These are phyloP conservation scores for Dendrocalamus latiflorus DNA, from an alignment of 202 grass and related monocot genomes.

Conservation along the genomic window DNA sequence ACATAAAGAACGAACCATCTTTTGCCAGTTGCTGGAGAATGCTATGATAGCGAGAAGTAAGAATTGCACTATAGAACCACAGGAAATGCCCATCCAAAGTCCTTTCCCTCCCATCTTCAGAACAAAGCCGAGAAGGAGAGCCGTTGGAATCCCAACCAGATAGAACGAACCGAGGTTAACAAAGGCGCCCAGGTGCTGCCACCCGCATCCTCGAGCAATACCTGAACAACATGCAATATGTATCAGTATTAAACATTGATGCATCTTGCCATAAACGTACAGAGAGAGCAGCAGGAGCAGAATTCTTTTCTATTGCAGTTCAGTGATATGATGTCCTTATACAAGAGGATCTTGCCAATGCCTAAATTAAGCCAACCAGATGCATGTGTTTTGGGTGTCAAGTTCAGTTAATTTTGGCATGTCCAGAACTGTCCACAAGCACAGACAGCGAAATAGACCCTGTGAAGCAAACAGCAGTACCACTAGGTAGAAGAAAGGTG, in stretches of 20 bases:
- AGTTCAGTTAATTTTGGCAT: not conserved
- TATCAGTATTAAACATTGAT: not conserved
- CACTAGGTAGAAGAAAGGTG: constrained; percentile 22
- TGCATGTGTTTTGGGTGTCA: not conserved
- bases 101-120: constrained; percentile 67
- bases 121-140: constrained; percentile 59
- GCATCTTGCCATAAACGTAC: not conserved
- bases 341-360: not conserved
- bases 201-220: constrained; percentile 75
- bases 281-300: not conserved
- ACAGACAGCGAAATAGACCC: not conserved
- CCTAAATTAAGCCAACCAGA: not conserved
- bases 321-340: not conserved
- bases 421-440: not conserved
- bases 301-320: not conserved
- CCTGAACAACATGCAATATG: constrained; percentile 19
- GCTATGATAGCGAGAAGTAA: constrained; percentile 49
- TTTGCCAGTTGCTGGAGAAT: constrained; percentile 73
- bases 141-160: constrained; percentile 65
- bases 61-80: constrained; percentile 58
- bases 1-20: constrained; percentile 47
- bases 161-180: constrained; percentile 85
- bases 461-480: constrained; percentile 28
- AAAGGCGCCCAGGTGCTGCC: constrained; percentile 84
- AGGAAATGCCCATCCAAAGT: constrained; percentile 79